Percentiles rank a stretch among this genome's conserved stretches.
Conservation (phyloP, 495 filamentous ascomycete species). For the Ascodesmis nigricans region DNA sequence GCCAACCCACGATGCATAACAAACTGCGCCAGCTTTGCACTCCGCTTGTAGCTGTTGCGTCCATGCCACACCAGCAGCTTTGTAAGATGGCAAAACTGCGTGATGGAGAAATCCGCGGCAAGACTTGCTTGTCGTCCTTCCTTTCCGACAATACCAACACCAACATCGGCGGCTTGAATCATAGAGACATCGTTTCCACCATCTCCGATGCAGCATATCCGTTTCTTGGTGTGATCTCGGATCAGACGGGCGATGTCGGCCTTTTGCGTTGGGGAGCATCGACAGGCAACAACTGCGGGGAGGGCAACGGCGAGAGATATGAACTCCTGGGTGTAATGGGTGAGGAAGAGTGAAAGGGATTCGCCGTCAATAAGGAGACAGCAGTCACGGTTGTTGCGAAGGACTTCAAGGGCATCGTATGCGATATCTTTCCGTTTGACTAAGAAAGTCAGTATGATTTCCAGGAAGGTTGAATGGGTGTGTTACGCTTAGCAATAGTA, state of each 20-base stretch:
- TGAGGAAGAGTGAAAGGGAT: conserved; percentile 60
- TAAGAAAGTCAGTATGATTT: conserved; percentile 8
- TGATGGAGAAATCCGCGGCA: conserved; percentile 88
- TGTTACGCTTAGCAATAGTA: conserved; percentile 52
- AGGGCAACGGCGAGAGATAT: conserved; percentile 70
- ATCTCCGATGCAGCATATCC: conserved; percentile 90
- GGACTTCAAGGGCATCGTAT: conserved; percentile 64
- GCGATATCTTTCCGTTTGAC: conserved; percentile 53
- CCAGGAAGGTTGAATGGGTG: conserved; percentile 3
- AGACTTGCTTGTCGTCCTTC: conserved; percentile 88
- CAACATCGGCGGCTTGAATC: conserved; percentile 96
- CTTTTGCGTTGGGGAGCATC: conserved; percentile 93
- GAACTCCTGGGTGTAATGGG: conserved; percentile 60
- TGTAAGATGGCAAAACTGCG: conserved; percentile 86
- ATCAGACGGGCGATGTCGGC: conserved; percentile 83
- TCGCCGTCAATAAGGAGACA: conserved; percentile 91
- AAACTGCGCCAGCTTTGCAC: conserved; percentile 88
- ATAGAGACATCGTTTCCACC: conserved; percentile 97
- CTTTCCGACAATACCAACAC: conserved; percentile 94
- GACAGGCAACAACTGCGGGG: conserved; percentile 84
- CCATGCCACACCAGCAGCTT: conserved; percentile 97
- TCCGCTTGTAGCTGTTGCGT: conserved; percentile 86
- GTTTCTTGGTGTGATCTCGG: conserved; percentile 74
- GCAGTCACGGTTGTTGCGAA: conserved; percentile 61
- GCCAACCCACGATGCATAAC: conserved; percentile 95